phyloP scores from a whole-genome alignment of 192 early-diverging fungal genomes.

The Mortierella claussenii region DNA sequence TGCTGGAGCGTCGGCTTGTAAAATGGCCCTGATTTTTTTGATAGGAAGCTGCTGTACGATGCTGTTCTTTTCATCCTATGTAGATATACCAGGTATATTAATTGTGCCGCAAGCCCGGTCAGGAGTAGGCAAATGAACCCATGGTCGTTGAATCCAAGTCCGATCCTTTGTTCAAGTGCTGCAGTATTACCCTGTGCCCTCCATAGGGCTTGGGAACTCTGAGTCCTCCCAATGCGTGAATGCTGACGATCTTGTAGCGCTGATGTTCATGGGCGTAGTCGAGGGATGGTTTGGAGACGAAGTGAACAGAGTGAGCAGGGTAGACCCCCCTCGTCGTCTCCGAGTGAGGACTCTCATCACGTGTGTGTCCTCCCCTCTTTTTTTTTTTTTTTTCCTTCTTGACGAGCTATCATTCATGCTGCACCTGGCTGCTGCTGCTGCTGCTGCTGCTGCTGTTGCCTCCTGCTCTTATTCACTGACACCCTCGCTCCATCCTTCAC shows the following conservation, averaged over 20 bases:
- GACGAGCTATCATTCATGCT: too few relatives aligned
- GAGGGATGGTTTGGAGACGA: conserved; percentile 9
- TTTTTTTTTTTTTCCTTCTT: too few relatives aligned
- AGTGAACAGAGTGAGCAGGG: not conserved
- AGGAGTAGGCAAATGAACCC: not conserved
- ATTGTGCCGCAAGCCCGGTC: too few relatives aligned
- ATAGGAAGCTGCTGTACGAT: conserved; percentile 49
- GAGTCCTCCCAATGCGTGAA: conserved; percentile 45
- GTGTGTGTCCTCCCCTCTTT: too few relatives aligned
- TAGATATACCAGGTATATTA: too few relatives aligned
- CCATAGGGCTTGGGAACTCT: conserved; percentile 40
- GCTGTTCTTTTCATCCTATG: conserved; percentile 50
- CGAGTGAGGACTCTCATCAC: too few relatives aligned
- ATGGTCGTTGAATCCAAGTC: not conserved
- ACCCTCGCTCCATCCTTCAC: too few relatives aligned
- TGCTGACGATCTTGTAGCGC: not conserved
- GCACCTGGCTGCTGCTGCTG: too few relatives aligned
- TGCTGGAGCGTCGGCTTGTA: conserved; percentile 45
- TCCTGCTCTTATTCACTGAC: too few relatives aligned
- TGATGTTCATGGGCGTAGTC: too few relatives aligned
- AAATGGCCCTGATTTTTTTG: conserved; percentile 31
- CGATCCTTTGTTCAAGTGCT: not conserved
- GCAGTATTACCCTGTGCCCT: conserved; percentile 26
- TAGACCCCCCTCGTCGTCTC: too few relatives aligned
- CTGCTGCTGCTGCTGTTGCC: too few relatives aligned